These are phyloP conservation scores for Boletus speciosus DNA, from an alignment of 768 basidiomycete species.

Conservation along the genomic window DNA sequence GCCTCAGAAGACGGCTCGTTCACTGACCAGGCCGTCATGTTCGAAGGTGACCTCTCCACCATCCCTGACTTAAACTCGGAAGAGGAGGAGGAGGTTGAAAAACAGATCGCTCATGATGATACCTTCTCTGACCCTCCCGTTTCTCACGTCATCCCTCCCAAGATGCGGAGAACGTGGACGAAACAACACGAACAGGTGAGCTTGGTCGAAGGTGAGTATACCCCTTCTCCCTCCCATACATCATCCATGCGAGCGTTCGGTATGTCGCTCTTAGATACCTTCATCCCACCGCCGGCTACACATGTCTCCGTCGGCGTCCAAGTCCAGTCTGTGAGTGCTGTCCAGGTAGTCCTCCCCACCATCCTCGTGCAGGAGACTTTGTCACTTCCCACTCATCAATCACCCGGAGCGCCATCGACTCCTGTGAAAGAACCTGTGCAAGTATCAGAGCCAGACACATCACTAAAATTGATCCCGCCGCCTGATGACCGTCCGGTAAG, in stretches of 20 bases:
- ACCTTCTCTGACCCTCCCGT: constrained; percentile 32
- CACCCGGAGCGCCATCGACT: constrained; percentile 7
- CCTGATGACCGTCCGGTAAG: constrained; percentile 23
- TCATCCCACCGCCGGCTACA: constrained; percentile 19
- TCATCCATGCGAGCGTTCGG: constrained; percentile 26
- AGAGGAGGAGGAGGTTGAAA: constrained; percentile 41
- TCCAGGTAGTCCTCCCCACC: constrained; percentile 33
- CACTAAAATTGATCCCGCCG: constrained; percentile 14
- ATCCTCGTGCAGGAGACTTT: constrained; percentile 12
- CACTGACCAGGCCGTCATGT: constrained; percentile 54
- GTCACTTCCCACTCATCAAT: constrained; percentile 1
- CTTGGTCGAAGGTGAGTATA: constrained; percentile 37
- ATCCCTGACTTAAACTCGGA: constrained; percentile 30
- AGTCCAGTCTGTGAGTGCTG: constrained; percentile 36
- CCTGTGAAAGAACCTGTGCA: constrained; percentile 11
- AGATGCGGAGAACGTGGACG: constrained; percentile 61
- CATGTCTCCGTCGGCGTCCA: constrained; percentile 47
- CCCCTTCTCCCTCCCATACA: neutral
- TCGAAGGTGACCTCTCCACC: constrained; percentile 48
- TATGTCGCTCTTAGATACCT: constrained; percentile 30
- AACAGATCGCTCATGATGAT: constrained; percentile 40
- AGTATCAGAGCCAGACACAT: neutral
- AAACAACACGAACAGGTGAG: constrained; percentile 46
- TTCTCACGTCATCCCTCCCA: constrained; percentile 51
- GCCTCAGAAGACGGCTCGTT: constrained; percentile 49